These are phyloP conservation scores for Candida silvatica DNA, from an alignment of 805 yeast species.

Conservation along the genomic window DNA sequence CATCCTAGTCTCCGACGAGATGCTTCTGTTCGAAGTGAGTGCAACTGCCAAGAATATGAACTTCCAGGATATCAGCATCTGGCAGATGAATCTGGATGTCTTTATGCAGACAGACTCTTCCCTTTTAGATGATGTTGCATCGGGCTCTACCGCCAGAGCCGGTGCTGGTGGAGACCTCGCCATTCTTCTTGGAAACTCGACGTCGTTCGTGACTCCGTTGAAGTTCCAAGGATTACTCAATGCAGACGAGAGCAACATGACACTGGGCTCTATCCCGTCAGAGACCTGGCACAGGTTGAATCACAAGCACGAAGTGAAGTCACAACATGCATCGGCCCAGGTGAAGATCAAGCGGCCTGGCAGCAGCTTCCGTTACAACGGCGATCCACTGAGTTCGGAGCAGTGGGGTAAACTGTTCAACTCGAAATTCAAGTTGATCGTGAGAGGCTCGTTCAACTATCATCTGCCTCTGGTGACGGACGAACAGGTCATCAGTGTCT, in stretches of 20 bases:
- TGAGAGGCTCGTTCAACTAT: slow-evolving; percentile 26
- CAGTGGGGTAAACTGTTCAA: slow-evolving; percentile 24
- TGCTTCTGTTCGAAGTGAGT: slow-evolving; percentile 24
- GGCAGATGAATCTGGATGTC: slow-evolving; percentile 25
- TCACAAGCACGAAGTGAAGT: slow-evolving; percentile 10
- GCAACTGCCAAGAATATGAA: slow-evolving; percentile 19
- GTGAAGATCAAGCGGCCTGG: slow-evolving; percentile 23
- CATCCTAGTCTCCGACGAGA: slow-evolving; percentile 23
- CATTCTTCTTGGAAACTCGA: slow-evolving; percentile 24
- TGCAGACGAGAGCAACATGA: slow-evolving; percentile 5
- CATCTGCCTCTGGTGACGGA: slow-evolving; percentile 19
- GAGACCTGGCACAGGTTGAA: slow-evolving; percentile 16
- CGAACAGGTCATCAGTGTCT: slow-evolving; percentile 21
- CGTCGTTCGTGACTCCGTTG: slow-evolving; percentile 23
- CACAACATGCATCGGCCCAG: slow-evolving; percentile 19
- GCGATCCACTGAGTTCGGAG: slow-evolving; percentile 14
- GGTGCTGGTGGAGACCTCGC: slow-evolving; percentile 15
- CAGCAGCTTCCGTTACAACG: slow-evolving; percentile 17
- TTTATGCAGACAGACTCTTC: slow-evolving; percentile 20
- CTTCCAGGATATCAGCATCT: slow-evolving; percentile 23
- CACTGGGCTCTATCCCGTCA: slow-evolving; percentile 6
- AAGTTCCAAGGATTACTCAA: slow-evolving; percentile 20
- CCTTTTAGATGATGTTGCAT: background rate
- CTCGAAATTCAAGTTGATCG: slow-evolving; percentile 18
- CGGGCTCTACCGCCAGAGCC: background rate